Conservation (phyloP, 2,329 filamentous ascomycete species). For the Neonectria hederae region DNA sequence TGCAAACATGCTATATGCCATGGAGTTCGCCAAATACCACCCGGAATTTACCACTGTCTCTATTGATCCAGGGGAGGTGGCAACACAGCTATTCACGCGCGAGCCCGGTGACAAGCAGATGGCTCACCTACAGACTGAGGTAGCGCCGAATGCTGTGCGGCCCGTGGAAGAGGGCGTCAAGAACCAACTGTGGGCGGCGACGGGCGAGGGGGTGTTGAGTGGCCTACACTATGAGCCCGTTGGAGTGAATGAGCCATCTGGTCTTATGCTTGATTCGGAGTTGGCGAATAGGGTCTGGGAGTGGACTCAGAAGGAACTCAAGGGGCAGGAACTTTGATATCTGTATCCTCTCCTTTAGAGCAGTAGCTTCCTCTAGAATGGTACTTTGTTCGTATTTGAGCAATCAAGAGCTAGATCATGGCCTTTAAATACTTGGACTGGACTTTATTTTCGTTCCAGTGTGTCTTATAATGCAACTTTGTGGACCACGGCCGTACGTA, state of each 20-base stretch:
- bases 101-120: constrained; percentile 15
- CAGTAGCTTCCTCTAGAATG: too few species aligned
- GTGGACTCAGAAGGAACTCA: constrained; percentile 18
- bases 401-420: too few species aligned
- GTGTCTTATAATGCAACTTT: too few species aligned
- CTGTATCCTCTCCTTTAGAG: background rate
- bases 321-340: background rate
- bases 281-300: constrained; percentile 18
- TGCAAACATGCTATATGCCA: constrained; percentile 20
- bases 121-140: constrained; percentile 6
- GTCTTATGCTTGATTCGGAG: constrained; percentile 15
- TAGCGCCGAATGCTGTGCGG: background rate
- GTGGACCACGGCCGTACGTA: too few species aligned
- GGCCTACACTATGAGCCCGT: constrained; percentile 22
- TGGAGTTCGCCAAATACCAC: constrained; percentile 5
- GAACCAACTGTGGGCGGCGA: constrained; percentile 23
- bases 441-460: too few species aligned
- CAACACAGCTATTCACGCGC: constrained; percentile 13
- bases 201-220: constrained; percentile 2
- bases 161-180: constrained; percentile 18
- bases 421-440: too few species aligned
- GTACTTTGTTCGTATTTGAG: too few species aligned
- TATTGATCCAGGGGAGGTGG: constrained; percentile 19
- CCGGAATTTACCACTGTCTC: constrained; percentile 11
- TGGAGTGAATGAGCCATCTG: background rate